These are phyloP conservation scores for Penicillium decumbens DNA, from an alignment of 2,329 filamentous ascomycete species.

Conservation along the genomic window DNA sequence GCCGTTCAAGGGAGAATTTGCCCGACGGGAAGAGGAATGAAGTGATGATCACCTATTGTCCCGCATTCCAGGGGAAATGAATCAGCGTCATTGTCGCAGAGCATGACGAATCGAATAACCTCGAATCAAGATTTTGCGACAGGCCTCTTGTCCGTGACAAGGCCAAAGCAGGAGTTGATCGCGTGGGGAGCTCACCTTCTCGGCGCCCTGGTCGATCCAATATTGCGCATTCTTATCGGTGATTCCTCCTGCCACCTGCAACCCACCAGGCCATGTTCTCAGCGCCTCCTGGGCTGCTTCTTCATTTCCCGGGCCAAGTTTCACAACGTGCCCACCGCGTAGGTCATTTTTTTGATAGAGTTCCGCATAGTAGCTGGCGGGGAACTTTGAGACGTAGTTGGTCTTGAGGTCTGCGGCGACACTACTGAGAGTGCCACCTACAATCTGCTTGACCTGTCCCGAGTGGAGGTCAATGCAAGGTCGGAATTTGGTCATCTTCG, in stretches of 20 bases:
- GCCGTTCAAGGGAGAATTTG: conserved; percentile 69
- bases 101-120: conserved; percentile 12
- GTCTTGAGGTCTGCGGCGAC: conserved; percentile 67
- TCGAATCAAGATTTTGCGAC: not conserved
- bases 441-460: conserved; percentile 97
- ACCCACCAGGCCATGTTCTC: conserved; percentile 67
- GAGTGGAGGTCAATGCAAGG: conserved; percentile 97
- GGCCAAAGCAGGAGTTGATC: not conserved
- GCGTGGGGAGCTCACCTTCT: conserved; percentile 62
- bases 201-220: conserved; percentile 85
- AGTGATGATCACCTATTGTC: conserved; percentile 83
- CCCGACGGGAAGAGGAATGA: conserved; percentile 87
- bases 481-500: conserved; percentile 80
- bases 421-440: conserved; percentile 82
- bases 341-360: conserved; percentile 74
- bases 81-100: conserved; percentile 17
- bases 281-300: conserved; percentile 74
- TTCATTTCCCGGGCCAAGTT: conserved; percentile 86
- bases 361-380: conserved; percentile 72
- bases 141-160: not conserved
- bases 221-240: conserved; percentile 73
- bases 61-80: conserved; percentile 13
- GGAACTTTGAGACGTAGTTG: conserved; percentile 83
- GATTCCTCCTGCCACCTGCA: conserved; percentile 95
- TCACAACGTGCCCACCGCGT: conserved; percentile 85